Evolutionary conservation across 2,329 filamentous ascomycete species (phyloP).

Genomic region (Microsporum audouinii): DNA sequence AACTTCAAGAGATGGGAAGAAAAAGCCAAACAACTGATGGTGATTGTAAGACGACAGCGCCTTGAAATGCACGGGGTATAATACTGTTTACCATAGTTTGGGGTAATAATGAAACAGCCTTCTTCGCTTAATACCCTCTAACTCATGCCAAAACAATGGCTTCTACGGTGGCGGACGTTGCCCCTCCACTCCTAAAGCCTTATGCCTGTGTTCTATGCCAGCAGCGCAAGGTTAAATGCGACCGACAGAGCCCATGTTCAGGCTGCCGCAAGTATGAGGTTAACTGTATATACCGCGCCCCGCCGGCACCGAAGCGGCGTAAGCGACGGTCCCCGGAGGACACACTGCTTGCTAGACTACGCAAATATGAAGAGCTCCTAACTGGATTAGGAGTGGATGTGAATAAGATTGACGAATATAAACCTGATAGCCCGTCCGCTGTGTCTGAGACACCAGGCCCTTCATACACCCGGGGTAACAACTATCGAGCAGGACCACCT

Average conservation of each 20-base stretch:
- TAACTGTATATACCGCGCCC: constrained; percentile 41
- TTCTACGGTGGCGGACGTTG: background rate
- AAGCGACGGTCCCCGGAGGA: background rate
- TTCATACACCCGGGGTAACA: background rate
- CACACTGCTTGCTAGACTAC: background rate
- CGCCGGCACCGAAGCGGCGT: constrained; percentile 1
- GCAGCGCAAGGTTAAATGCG: constrained; percentile 63
- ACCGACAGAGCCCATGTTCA: constrained; percentile 59
- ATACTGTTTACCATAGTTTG: background rate
- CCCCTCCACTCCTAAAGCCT: background rate
- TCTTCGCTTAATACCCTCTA: background rate
- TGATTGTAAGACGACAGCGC: background rate
- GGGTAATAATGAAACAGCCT: background rate
- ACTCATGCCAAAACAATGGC: background rate
- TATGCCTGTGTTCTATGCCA: constrained; percentile 58
- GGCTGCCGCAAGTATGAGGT: constrained; percentile 54
- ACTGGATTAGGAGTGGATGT: background rate
- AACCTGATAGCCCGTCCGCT: background rate
- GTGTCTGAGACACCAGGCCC: background rate
- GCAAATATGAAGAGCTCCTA: constrained; percentile 4
- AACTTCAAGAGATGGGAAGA: no score
- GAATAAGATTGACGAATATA: background rate
- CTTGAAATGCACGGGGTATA: background rate
- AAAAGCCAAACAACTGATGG: no score
- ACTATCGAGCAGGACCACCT: background rate